Percentiles rank a stretch among this genome's conserved stretches.
Conservation (phyloP, 305 asterid species). For the Solanum hybrid region DNA sequence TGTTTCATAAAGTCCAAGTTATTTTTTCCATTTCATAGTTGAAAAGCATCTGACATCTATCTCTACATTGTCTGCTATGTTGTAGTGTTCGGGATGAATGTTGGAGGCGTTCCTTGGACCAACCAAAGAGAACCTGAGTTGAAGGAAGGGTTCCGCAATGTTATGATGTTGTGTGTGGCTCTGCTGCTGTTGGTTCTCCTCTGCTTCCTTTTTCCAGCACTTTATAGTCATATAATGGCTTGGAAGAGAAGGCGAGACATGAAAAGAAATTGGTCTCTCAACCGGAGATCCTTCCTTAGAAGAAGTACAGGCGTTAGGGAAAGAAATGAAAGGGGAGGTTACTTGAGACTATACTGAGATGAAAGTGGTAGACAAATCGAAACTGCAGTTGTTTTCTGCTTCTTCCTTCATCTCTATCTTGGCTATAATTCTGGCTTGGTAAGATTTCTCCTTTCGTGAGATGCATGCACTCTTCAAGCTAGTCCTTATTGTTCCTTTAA, state of each 20-base stretch:
- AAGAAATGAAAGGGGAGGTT: constrained; percentile 44
- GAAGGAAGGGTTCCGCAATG: constrained; percentile 77
- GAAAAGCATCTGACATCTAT: neutral
- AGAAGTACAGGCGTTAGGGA: constrained; percentile 25
- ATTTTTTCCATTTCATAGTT: neutral
- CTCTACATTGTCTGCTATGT: neutral
- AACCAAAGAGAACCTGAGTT: constrained; percentile 51
- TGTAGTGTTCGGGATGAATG: constrained; percentile 93
- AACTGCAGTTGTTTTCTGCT: constrained; percentile 5
- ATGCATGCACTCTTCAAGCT: neutral
- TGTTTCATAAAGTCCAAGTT: neutral
- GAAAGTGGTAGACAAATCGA: neutral
- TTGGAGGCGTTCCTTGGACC: constrained; percentile 98
- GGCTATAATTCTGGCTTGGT: neutral
- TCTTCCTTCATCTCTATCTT: neutral
- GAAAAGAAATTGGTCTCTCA: constrained; percentile 55
- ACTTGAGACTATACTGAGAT: constrained; percentile 40
- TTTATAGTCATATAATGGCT: constrained; percentile 41
- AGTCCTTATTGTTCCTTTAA: neutral
- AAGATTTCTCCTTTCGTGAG: neutral
- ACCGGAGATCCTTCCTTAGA: constrained; percentile 51
- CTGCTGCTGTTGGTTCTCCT: constrained; percentile 52
- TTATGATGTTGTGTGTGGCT: constrained; percentile 48
- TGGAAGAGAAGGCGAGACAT: constrained; percentile 45
- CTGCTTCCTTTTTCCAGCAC: constrained; percentile 71